phyloP scores from a whole-genome alignment of 495 filamentous ascomycete genomes.

The Pyronema omphalodes region DNA sequence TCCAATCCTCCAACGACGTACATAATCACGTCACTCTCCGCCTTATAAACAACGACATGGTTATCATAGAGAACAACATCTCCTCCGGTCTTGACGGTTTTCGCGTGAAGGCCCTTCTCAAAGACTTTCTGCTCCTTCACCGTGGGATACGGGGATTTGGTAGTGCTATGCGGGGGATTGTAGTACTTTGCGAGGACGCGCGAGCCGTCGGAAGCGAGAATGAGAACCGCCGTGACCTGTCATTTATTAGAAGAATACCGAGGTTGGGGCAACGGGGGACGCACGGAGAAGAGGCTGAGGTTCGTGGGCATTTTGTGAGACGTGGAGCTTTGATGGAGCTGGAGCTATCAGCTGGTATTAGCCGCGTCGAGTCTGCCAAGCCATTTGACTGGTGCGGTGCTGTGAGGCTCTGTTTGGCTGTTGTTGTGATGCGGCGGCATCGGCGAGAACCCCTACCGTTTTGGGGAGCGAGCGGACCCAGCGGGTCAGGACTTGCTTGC shows the following conservation, averaged over 20 bases:
- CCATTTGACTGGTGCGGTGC: too few relatives aligned
- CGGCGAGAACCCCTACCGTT: too few relatives aligned
- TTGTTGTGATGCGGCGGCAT: too few relatives aligned
- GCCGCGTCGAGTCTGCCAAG: too few relatives aligned
- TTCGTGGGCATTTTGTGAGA: slow-evolving; percentile 10
- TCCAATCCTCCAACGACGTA: slow-evolving; percentile 81
- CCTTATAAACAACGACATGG: slow-evolving; percentile 86
- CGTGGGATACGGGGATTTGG: slow-evolving; percentile 50
- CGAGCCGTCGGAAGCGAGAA: slow-evolving; percentile 71
- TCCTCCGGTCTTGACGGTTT: slow-evolving; percentile 73
- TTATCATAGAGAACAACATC: slow-evolving; percentile 95
- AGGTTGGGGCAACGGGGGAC: not conserved
- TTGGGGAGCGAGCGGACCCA: too few relatives aligned
- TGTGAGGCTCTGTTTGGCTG: too few relatives aligned
- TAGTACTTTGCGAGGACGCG: slow-evolving; percentile 93
- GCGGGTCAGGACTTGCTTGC: too few relatives aligned
- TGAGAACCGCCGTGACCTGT: slow-evolving; percentile 44
- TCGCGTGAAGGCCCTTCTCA: slow-evolving; percentile 84
- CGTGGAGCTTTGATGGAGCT: too few relatives aligned
- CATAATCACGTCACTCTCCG: slow-evolving; percentile 87
- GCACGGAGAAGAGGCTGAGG: slow-evolving; percentile 57
- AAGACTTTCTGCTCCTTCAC: slow-evolving; percentile 82
- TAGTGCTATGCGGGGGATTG: slow-evolving; percentile 57
- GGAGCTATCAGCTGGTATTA: too few relatives aligned
- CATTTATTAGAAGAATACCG: not conserved